Evolutionary conservation across 2,329 filamentous ascomycete species (phyloP), one percentile per base, ranked within the genome.

Genomic region (Paecilomyces sp.): DNA sequence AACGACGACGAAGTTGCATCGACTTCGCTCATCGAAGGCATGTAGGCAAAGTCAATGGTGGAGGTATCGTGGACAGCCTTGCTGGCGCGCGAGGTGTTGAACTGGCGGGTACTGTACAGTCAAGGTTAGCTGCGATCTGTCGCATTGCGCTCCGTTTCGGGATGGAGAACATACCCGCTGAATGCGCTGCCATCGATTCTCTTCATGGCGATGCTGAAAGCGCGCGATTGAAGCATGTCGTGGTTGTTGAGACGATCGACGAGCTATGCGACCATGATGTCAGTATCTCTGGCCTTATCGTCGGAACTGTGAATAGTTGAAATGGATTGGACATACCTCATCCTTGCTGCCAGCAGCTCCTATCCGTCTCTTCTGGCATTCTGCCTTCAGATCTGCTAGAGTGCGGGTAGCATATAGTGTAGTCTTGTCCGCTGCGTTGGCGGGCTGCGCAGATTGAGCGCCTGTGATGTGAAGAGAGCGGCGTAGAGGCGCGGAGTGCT

Each of bases 1-100:
- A 70, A 63, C 31, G 71, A 60, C 13, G 69, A 60, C 13, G 69
- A 62, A 13, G 67, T 56, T 18, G 69, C 65, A 56, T 81, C 77
- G 33, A 79, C 71, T 56, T 76, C 70, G 30, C 80, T 75, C 64
- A 80, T 76, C 58, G 77, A 76, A 36, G 85, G 85, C 65, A 87
- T 77, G 75, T 81, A 86, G 66, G 81, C 80, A 67, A 87, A 86
- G 75, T 88, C 85, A 61, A 88, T 83, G 51, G 84, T 85, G 50
- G 83, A 85, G 61, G 73, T 75, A 74, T 87, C 85, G 58, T 81
- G 79, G 63, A 82, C 77, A 30, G 82, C 74, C 70, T 86, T 85
- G 57, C 80, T 74, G 61, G 79, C 72, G 62, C 82, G 82, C 63
- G 80, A 84, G 62, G 84, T 86, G 75, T 87, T 87, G 80, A 88